Percentiles rank a stretch among this genome's conserved stretches.
Evolutionary conservation across 495 filamentous ascomycete species (phyloP).

Genomic region (Daldinia concentrica): DNA sequence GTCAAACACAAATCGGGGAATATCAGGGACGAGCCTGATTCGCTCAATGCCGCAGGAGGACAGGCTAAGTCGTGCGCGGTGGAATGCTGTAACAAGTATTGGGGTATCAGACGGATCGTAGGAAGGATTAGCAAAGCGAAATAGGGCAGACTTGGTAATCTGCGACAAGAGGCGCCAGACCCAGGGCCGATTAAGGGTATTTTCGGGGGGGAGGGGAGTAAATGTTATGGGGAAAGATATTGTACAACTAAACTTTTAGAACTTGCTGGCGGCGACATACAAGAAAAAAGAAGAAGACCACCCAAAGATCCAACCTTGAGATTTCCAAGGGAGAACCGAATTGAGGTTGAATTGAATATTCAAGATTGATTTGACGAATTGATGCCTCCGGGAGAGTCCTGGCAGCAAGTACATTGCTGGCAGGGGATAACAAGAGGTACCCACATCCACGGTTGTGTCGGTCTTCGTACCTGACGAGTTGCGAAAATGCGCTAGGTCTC

Average conservation of each 20-base stretch:
- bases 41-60: constrained; percentile 48
- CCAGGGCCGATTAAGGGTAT: constrained; percentile 29
- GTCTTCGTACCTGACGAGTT: constrained; percentile 43
- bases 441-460: constrained; percentile 5
- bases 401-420: constrained; percentile 9
- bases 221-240: constrained; percentile 15
- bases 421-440: constrained; percentile 16
- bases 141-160: constrained; percentile 27
- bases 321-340: constrained; percentile 28
- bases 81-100: constrained; percentile 49
- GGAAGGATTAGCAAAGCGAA: constrained; percentile 33
- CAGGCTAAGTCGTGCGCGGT: constrained; percentile 50
- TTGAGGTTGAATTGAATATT: constrained; percentile 30
- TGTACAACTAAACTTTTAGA: constrained; percentile 21
- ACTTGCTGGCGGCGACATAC: background rate
- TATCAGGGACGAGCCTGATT: constrained; percentile 49
- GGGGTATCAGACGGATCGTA: constrained; percentile 40
- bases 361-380: constrained; percentile 39
- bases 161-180: constrained; percentile 36
- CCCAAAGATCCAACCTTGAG: constrained; percentile 26
- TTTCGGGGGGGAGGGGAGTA: constrained; percentile 1
- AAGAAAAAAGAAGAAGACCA: constrained; percentile 14
- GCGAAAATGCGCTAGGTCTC: constrained; percentile 52
- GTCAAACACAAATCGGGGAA: constrained; percentile 41
- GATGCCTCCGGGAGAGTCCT: background rate